A percentile compares a stretch with the other conserved stretches of the same genome.
Evolutionary conservation across 352 stramenopile genomes (phyloP).

Genomic region (Phytophthora hybrid): DNA sequence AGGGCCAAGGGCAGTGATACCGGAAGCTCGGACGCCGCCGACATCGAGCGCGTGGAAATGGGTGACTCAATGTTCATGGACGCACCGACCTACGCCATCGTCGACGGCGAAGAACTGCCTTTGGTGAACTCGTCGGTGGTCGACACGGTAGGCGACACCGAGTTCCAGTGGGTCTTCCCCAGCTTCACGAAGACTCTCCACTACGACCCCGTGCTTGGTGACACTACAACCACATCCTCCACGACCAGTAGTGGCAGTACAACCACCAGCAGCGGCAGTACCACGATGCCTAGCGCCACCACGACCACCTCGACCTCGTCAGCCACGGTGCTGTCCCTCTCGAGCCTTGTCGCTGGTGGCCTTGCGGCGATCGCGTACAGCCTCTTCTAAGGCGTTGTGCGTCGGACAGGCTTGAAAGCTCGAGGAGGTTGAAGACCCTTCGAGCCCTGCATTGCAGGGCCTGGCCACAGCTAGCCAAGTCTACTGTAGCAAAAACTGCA

Average conservation of each 20-base stretch:
- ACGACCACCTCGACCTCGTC: slow-evolving; percentile 11
- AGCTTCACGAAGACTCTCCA: slow-evolving; percentile 45
- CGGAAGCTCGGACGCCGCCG: not conserved
- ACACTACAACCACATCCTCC: not conserved
- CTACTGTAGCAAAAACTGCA: slow-evolving; percentile 22
- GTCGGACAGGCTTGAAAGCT: not conserved
- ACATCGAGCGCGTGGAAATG: slow-evolving; percentile 41
- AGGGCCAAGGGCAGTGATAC: slow-evolving; percentile 13
- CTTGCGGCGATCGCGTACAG: slow-evolving; percentile 14
- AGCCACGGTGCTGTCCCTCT: slow-evolving; percentile 14
- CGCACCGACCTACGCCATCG: slow-evolving; percentile 21
- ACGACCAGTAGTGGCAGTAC: slow-evolving; percentile 8
- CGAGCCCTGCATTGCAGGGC: not conserved
- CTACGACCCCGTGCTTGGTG: slow-evolving; percentile 64
- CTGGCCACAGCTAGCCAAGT: not conserved
- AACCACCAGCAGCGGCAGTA: not conserved
- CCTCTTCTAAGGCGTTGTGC: slow-evolving; percentile 22
- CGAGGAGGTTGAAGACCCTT: not conserved
- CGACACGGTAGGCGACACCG: slow-evolving; percentile 1
- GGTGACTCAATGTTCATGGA: slow-evolving; percentile 57
- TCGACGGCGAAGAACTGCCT: slow-evolving; percentile 24
- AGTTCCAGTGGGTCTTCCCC: slow-evolving; percentile 57
- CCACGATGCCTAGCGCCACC: not conserved
- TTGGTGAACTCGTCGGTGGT: slow-evolving; percentile 43
- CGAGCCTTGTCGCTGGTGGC: slow-evolving; percentile 14